Conservation (phyloP, 1,139 yeast genomes). For the Suhomyces terraborum region DNA sequence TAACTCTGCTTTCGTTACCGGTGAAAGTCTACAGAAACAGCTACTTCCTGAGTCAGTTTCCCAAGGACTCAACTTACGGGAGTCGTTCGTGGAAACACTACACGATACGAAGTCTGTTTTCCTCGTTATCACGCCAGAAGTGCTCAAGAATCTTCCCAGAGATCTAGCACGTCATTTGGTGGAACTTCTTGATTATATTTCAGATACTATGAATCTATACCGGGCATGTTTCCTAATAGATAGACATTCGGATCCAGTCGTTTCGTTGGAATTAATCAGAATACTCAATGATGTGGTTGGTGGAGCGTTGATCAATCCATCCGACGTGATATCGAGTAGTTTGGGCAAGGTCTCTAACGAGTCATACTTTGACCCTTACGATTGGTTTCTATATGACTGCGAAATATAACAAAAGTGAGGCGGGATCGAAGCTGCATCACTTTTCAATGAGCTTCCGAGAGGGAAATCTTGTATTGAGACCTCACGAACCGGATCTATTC, state of each 20-base stretch:
- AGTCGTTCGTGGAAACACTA: not conserved
- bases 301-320: slow-evolving; percentile 8
- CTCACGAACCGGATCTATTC: no score
- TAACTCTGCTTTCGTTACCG: not conserved
- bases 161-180: slow-evolving; percentile 5
- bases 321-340: not conserved
- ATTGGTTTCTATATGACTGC: slow-evolving; percentile 10
- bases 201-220: slow-evolving; percentile 5
- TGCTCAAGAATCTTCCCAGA: slow-evolving; percentile 7
- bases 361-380: slow-evolving; percentile 5
- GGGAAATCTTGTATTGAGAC: no score
- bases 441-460: no score
- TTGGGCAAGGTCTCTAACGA: not conserved
- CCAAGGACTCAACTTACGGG: not conserved
- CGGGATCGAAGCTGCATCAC: no score
- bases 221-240: slow-evolving; percentile 11
- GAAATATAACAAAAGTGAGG: not conserved
- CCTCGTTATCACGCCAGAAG: slow-evolving; percentile 3
- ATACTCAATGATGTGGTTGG: slow-evolving; percentile 8
- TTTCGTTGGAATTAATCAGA: slow-evolving; percentile 8
- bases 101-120: slow-evolving; percentile 3
- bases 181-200: slow-evolving; percentile 8
- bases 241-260: slow-evolving; percentile 4
- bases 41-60: not conserved
- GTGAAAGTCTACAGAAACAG: not conserved